phyloP scores from a whole-genome alignment of 2,329 filamentous ascomycete genomes.

The Penicillium expansum region DNA sequence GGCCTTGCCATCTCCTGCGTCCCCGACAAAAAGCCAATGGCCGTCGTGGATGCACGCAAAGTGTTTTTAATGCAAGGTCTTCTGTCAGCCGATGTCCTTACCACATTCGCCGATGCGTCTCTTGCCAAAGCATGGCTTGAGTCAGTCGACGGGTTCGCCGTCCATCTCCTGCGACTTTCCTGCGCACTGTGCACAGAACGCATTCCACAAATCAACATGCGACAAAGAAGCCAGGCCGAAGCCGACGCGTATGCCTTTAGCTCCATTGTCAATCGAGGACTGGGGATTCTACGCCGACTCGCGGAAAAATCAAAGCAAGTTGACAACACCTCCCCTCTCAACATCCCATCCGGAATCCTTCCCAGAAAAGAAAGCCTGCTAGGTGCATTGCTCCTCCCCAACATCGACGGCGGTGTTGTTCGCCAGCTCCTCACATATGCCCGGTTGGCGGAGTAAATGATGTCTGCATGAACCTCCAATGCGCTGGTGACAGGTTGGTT shows the following conservation, averaged over 20 bases:
- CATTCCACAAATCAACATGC: conserved; percentile 43
- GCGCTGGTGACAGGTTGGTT: neutral
- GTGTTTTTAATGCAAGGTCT: conserved; percentile 89
- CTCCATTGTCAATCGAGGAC: conserved; percentile 63
- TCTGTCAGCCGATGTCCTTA: conserved; percentile 82
- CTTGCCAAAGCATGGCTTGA: conserved; percentile 78
- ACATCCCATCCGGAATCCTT: conserved; percentile 60
- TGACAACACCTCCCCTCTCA: conserved; percentile 50
- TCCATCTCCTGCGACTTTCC: conserved; percentile 73
- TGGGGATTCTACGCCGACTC: conserved; percentile 66
- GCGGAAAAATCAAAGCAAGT: conserved; percentile 62
- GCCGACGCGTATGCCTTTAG: conserved; percentile 43
- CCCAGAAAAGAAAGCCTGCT: conserved; percentile 67
- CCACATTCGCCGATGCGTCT: conserved; percentile 69
- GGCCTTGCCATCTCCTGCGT: conserved; percentile 80
- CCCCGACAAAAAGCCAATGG: conserved; percentile 66
- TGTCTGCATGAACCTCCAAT: neutral
- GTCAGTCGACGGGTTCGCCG: conserved; percentile 78
- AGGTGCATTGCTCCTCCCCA: conserved; percentile 64
- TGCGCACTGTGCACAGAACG: conserved; percentile 67
- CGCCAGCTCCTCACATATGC: conserved; percentile 67
- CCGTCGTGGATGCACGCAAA: conserved; percentile 77
- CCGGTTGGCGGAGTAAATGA: conserved; percentile 47
- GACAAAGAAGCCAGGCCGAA: conserved; percentile 40
- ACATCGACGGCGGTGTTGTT: conserved; percentile 61